phyloP scores from a whole-genome alignment of 352 stramenopile genomes.

The Phytophthora tubulina region DNA sequence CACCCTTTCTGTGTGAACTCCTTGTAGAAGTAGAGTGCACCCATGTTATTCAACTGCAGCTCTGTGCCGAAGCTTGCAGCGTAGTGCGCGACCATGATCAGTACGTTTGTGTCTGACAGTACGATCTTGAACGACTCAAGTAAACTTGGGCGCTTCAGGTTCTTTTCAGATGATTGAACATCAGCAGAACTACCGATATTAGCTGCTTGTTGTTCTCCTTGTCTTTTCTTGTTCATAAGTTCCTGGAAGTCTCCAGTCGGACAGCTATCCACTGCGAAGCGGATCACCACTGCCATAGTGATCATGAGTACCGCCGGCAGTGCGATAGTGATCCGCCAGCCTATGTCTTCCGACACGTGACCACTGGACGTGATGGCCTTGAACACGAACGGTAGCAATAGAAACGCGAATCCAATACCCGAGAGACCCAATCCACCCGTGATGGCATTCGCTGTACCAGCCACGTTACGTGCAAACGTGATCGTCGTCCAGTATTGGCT shows the following conservation, averaged over 20 bases:
- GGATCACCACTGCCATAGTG: conserved; percentile 72
- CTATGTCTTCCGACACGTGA: conserved; percentile 73
- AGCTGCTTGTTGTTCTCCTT: conserved; percentile 54
- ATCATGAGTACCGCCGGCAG: conserved; percentile 92
- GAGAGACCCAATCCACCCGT: conserved; percentile 93
- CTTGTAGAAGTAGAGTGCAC: conserved; percentile 92
- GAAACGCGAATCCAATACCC: conserved; percentile 91
- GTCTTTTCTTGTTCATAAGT: conserved; percentile 67
- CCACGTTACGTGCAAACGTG: too few relatives aligned
- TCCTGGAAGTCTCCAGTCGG: conserved; percentile 94
- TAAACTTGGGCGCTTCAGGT: conserved; percentile 26
- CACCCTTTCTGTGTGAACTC: conserved; percentile 82
- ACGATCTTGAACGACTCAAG: conserved; percentile 62
- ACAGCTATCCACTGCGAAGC: conserved; percentile 87
- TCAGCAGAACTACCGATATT: background rate
- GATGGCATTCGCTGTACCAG: too few relatives aligned
- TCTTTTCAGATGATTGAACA: background rate
- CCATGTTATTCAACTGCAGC: conserved; percentile 96
- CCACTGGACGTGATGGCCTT: conserved; percentile 73
- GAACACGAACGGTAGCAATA: conserved; percentile 92
- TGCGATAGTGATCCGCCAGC: conserved; percentile 93
- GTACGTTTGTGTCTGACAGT: conserved; percentile 89
- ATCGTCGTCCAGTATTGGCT: too few relatives aligned
- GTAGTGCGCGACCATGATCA: conserved; percentile 94
- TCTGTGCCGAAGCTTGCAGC: conserved; percentile 94